Percentiles rank a stretch among this genome's conserved stretches.
These are phyloP conservation scores for Carpinus fangiana DNA, from an alignment of 306 rosid species.

Conservation along the genomic window DNA sequence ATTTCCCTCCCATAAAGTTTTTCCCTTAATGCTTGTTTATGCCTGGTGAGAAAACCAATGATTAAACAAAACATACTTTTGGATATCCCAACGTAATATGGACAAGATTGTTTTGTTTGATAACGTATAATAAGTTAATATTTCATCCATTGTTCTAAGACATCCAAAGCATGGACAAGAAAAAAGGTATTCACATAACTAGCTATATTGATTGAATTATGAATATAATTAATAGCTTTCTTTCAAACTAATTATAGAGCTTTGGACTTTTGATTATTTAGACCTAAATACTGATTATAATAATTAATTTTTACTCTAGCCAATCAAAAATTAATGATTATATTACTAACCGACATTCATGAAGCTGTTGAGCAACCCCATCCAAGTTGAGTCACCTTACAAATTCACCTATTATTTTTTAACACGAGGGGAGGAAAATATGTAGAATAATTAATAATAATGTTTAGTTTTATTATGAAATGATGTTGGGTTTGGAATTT, in stretches of 20 bases:
- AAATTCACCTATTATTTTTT: neutral
- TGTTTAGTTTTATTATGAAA: conserved; percentile 29
- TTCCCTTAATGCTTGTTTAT: neutral
- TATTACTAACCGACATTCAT: conserved; percentile 17
- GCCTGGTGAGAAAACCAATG: neutral
- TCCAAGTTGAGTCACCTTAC: neutral
- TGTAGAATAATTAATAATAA: neutral
- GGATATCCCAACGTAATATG: neutral
- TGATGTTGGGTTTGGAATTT: conserved; percentile 45
- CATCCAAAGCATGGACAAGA: neutral
- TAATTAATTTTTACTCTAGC: neutral
- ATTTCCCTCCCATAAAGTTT: too few relatives aligned
- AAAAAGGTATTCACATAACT: neutral
- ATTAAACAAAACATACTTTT: neutral
- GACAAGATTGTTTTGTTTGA: neutral
- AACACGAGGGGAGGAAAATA: neutral
- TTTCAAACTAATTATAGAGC: neutral
- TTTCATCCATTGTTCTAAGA: neutral
- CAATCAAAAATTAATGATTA: conserved; percentile 4
- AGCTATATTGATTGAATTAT: neutral
- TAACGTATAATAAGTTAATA: neutral
- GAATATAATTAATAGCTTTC: neutral
- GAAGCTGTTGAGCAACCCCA: conserved; percentile 13
- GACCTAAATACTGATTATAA: neutral
- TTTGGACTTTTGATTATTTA: neutral